Base-by-base conservation (phyloP, 345 rosid genomes). In the Ricinus communis region DNA sequence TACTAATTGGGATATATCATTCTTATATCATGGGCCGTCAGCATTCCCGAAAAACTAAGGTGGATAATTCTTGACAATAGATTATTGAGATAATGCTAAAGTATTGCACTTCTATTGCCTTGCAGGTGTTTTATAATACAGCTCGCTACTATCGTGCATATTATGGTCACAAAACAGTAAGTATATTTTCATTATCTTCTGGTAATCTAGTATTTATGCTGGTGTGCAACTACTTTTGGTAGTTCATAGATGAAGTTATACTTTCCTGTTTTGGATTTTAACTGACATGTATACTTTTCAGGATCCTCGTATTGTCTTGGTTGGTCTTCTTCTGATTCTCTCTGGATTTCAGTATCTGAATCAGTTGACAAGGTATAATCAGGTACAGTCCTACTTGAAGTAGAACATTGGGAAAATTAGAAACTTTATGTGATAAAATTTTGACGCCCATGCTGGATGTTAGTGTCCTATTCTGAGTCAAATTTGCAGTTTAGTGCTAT, bases 91-190 rank as follows among this genome's bases (percentile, higher is more conserved):
- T 5, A 31, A 67, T 58, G 54, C 54, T 69, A 19, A 57, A 6
- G 38, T 8, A 27, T 63, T 47, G 25, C 9, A 19, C 13, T 8
- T 10, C 60, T 14, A 0, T 43, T 60, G 19, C 31, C 59, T 72
- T 68, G 30, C 74, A 94, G 99, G 97, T 92, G 1, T 92, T 95
- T 74, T 95, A 90, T 82, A 95, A 92, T 66, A 81, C 99, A 0
- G 99, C 99, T 68, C 94, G 87, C 16, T 95, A 95, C 82, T 95
- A 90, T 75, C 90, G 72, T 13, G 97, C 96, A 5, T 90, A 90
- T 63, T 95, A 95, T 78, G 99, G 96, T 77, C 90, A 95, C 74
- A 95, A 95, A 70, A 90, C 97, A 77, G 99, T 94, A 76, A 87
- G 96, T 51, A 67, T 9, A 24, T 68, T 67, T 66, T 46, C 4